A percentile compares a stretch with the other conserved stretches of the same genome.
phyloP scores from a whole-genome alignment of 2,329 filamentous ascomycete genomes.

The Monosporascus ibericus region DNA sequence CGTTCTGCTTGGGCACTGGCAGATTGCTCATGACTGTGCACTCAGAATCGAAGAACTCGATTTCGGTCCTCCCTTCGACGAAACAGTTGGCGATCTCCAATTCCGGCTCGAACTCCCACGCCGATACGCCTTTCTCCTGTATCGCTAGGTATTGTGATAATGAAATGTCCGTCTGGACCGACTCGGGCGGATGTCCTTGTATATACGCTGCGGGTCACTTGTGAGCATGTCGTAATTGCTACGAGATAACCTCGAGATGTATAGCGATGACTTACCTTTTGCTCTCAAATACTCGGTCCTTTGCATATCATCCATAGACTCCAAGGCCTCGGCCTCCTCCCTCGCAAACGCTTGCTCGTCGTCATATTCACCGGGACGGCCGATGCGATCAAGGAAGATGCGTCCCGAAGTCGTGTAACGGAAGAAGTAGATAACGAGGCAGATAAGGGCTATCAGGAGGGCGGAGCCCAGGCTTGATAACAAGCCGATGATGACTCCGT shows the following conservation, averaged over 20 bases:
- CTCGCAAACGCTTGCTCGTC: constrained; percentile 92
- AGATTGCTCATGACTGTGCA: constrained; percentile 96
- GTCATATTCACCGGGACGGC: constrained; percentile 91
- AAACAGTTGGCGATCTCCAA: constrained; percentile 98
- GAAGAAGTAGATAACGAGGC: constrained; percentile 86
- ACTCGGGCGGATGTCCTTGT: constrained; percentile 90
- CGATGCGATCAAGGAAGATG: constrained; percentile 89
- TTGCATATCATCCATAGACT: constrained; percentile 91
- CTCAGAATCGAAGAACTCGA: constrained; percentile 97
- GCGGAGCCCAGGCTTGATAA: constrained; percentile 92
- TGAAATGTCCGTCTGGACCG: constrained; percentile 92
- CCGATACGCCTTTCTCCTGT: constrained; percentile 98
- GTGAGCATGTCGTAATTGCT: constrained; percentile 3
- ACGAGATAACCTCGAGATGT: neutral
- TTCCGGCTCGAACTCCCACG: constrained; percentile 99
- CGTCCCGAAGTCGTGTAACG: constrained; percentile 81
- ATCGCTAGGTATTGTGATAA: constrained; percentile 96
- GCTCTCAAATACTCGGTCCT: constrained; percentile 87
- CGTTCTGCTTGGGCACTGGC: constrained; percentile 96
- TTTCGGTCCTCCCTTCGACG: constrained; percentile 91
- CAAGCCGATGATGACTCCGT: constrained; percentile 88
- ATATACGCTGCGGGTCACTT: constrained; percentile 64
- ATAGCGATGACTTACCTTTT: constrained; percentile 60
- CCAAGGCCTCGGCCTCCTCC: constrained; percentile 91
- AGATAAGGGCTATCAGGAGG: constrained; percentile 71